A percentile compares a stretch with the other conserved stretches of the same genome.
Evolutionary conservation across 768 basidiomycete species (phyloP).

Genomic region (Panaeolus papilionaceus): DNA sequence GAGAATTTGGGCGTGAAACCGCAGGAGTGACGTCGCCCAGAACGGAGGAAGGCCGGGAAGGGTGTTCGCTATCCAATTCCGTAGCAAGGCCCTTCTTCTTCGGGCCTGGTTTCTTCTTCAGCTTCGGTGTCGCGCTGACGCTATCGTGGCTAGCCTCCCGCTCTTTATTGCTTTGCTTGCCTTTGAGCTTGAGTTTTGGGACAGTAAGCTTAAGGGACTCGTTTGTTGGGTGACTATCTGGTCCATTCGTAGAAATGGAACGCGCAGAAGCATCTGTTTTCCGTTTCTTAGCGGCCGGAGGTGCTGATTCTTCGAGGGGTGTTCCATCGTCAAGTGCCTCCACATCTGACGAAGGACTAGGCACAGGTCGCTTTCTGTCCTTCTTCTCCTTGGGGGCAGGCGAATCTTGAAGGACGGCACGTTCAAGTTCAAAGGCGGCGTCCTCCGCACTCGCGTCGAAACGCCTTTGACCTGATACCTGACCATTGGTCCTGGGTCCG

Average conservation of each 20-base stretch:
- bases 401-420: constrained; percentile 54
- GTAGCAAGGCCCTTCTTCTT: constrained; percentile 62
- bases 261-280: constrained; percentile 54
- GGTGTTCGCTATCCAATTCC: constrained; percentile 57
- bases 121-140: constrained; percentile 46
- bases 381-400: constrained; percentile 39
- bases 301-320: constrained; percentile 41
- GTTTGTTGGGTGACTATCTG: constrained; percentile 46
- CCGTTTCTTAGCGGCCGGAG: constrained; percentile 64
- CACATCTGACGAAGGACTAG: constrained; percentile 61
- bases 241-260: constrained; percentile 48
- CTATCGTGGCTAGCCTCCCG: constrained; percentile 69
- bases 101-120: constrained; percentile 62
- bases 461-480: constrained; percentile 35
- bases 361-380: constrained; percentile 58
- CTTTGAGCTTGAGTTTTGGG: constrained; percentile 61
- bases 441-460: constrained; percentile 53
- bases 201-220: constrained; percentile 46
- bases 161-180: constrained; percentile 42
- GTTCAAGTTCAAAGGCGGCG: constrained; percentile 62
- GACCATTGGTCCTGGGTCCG: constrained; percentile 35
- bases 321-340: constrained; percentile 60
- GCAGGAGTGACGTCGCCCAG: constrained; percentile 76
- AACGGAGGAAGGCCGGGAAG: constrained; percentile 59
- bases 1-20: constrained; percentile 75